Evolutionary conservation across 176 grass and related monocot species (phyloP).

Genomic region (Paspalum vaginatum): DNA sequence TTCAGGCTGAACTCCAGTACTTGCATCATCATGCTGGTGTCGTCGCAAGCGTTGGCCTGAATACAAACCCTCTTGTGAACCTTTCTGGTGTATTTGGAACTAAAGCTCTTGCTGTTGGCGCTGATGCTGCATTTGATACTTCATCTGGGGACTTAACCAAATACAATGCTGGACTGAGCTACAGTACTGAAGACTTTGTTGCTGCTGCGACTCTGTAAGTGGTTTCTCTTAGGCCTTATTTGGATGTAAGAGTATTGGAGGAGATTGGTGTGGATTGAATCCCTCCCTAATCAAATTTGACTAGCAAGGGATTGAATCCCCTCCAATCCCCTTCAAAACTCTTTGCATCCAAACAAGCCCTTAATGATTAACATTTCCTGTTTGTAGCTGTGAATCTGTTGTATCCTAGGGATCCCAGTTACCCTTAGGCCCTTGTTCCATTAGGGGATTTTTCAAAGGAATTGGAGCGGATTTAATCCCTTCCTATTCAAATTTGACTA

Average conservation of each 20-base stretch:
- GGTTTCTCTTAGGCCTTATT: too few species aligned
- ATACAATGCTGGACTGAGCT: slow-evolving; percentile 74
- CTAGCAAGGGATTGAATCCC: too few species aligned
- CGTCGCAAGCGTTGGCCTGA: slow-evolving; percentile 61
- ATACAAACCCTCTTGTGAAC: slow-evolving; percentile 68
- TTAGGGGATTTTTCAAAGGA: too few species aligned
- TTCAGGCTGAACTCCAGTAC: slow-evolving; percentile 80
- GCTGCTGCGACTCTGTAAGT: slow-evolving; percentile 70
- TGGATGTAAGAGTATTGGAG: too few species aligned
- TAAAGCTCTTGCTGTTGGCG: slow-evolving; percentile 57
- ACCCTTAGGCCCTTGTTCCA: too few species aligned
- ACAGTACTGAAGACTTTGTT: slow-evolving; percentile 50
- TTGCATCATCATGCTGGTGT: slow-evolving; percentile 73
- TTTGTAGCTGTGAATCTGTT: background rate
- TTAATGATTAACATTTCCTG: background rate
- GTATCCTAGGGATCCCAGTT: background rate
- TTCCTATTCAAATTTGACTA: too few species aligned
- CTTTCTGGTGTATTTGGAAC: slow-evolving; percentile 70
- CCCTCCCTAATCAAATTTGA: too few species aligned
- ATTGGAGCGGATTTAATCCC: too few species aligned
- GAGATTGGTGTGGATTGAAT: too few species aligned
- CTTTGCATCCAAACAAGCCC: too few species aligned
- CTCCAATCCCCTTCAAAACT: too few species aligned
- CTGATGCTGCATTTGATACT: slow-evolving; percentile 75
- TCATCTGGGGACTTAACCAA: slow-evolving; percentile 64